Evolutionary conservation across 1,284 basidiomycete species (phyloP).

Genomic region (Cryptococcus sp.): DNA sequence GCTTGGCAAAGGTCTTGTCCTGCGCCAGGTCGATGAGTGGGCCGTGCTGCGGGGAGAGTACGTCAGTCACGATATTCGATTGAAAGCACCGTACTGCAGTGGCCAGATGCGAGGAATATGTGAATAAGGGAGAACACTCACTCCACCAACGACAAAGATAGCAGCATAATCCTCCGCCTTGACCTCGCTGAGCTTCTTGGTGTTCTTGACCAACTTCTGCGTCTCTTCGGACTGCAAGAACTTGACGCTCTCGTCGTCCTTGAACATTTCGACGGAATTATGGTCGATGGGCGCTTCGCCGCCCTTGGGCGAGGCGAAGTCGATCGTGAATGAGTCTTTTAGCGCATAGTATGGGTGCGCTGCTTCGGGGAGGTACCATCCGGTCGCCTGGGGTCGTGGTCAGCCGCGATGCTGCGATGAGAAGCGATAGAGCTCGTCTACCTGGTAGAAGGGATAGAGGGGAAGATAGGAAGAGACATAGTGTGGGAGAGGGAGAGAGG

Average conservation of each 20-base stretch:
- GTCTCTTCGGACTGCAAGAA: slow-evolving; percentile 67
- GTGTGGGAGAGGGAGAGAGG: background rate
- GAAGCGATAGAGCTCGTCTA: background rate
- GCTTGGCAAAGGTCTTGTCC: slow-evolving; percentile 63
- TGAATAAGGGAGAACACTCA: slow-evolving; percentile 30
- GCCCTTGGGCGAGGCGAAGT: slow-evolving; percentile 70
- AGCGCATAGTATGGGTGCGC: slow-evolving; percentile 79
- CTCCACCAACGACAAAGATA: slow-evolving; percentile 75
- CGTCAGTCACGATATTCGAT: slow-evolving; percentile 1
- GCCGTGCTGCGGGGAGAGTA: slow-evolving; percentile 59
- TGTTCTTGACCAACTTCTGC: slow-evolving; percentile 62
- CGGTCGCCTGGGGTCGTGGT: slow-evolving; percentile 47
- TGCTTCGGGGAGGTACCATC: slow-evolving; percentile 72
- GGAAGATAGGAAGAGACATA: too few species aligned
- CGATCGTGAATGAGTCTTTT: slow-evolving; percentile 62
- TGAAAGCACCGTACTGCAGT: too few species aligned
- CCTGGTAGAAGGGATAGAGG: background rate
- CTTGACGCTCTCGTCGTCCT: slow-evolving; percentile 61
- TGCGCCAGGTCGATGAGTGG: slow-evolving; percentile 68
- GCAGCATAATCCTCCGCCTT: slow-evolving; percentile 66
- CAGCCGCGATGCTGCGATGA: background rate
- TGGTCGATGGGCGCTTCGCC: slow-evolving; percentile 71
- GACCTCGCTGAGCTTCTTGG: slow-evolving; percentile 66
- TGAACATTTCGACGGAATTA: slow-evolving; percentile 58
- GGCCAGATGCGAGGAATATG: background rate